Conservation (phyloP, 352 stramenopile species). For the Phytophthora syringae region DNA sequence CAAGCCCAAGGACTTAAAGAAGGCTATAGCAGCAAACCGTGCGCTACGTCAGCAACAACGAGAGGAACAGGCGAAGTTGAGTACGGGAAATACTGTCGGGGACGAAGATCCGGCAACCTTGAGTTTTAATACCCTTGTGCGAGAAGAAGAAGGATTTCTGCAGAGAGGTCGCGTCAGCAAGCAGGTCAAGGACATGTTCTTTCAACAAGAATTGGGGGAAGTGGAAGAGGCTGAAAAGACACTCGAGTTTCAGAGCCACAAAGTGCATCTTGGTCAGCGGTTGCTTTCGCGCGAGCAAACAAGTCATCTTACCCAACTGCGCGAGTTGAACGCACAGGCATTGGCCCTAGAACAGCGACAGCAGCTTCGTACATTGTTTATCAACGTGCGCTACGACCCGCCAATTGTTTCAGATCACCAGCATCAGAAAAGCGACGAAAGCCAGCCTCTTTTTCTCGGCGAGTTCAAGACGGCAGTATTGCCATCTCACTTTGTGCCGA, state of each 20-base stretch:
- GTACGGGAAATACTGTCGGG: slow-evolving; percentile 4
- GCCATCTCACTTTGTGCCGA: slow-evolving; percentile 46
- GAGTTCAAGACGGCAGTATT: slow-evolving; percentile 46
- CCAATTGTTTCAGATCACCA: slow-evolving; percentile 18
- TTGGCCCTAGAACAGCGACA: slow-evolving; percentile 48
- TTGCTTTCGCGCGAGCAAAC: slow-evolving; percentile 64
- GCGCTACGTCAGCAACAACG: slow-evolving; percentile 68
- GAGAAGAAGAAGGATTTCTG: slow-evolving; percentile 54
- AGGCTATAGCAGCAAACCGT: slow-evolving; percentile 83
- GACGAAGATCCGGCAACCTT: slow-evolving; percentile 34
- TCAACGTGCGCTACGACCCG: slow-evolving; percentile 34
- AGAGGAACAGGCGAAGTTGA: slow-evolving; percentile 64
- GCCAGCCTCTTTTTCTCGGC: slow-evolving; percentile 19
- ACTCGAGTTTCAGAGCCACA: slow-evolving; percentile 88
- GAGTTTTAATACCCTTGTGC: slow-evolving; percentile 60
- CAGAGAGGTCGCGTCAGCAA: slow-evolving; percentile 44
- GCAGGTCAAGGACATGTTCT: slow-evolving; percentile 80
- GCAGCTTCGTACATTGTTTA: slow-evolving; percentile 46
- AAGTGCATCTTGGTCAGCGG: slow-evolving; percentile 62
- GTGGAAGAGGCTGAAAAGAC: slow-evolving; percentile 77
- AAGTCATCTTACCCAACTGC: slow-evolving; percentile 53
- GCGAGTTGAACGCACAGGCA: slow-evolving; percentile 41
- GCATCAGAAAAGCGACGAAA: slow-evolving; percentile 8
- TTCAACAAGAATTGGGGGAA: slow-evolving; percentile 82
- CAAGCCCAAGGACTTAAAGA: slow-evolving; percentile 91